Evolutionary conservation across 2,329 filamentous ascomycete species (phyloP), one percentile per base, ranked within the genome.

Genomic region (Xylaria arbuscula): DNA sequence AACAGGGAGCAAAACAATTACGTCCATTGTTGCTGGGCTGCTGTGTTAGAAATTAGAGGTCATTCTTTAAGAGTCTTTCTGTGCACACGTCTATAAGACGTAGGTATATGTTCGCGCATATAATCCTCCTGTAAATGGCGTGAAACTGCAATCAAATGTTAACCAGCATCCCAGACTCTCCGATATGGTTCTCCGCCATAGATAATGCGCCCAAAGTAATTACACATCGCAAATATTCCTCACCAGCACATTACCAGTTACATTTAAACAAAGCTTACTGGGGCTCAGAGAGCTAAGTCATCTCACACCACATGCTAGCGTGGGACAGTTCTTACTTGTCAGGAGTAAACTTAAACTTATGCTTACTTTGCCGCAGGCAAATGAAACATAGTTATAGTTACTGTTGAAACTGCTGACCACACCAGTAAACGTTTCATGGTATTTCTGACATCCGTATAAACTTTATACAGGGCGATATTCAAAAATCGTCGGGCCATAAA

Each of bases 1-100:
- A 58, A 36, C 45, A 47, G 32, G 58, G 28, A 55, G 36, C 47
- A 59, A 5, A 48, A 55, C 34, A 63, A 47, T 48, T 15, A 15
- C 10, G 22, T 48, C 6, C 47, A 28, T 7, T 51, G 13, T 50
- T 22, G 22, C 9, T 22, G 5, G 50, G 28, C 6, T n/a, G 15
- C 34, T 15, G 15, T 1, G 15, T 19, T 10, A 36, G 17, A 36
- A 34, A 10, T 11, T 34, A 36, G 48, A 36, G 1, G 40, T 5
- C 1, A 15, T 38, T 13, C 19, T 17, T 45, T 7, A n/a, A 17
- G n/a, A n/a, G 1, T 45, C 40, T 2, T 45, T 17, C 5, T 15
- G n/a, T n/a, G n/a, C 1, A 17, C 8, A 45, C 48, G 15, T 56
- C 28, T 40, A 32, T 54, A 36, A 19, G n/a, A n/a, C 24, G 48